These are phyloP conservation scores for Aspergillus glaucus DNA, from an alignment of 2,329 filamentous ascomycete genomes.

Conservation along the genomic window DNA sequence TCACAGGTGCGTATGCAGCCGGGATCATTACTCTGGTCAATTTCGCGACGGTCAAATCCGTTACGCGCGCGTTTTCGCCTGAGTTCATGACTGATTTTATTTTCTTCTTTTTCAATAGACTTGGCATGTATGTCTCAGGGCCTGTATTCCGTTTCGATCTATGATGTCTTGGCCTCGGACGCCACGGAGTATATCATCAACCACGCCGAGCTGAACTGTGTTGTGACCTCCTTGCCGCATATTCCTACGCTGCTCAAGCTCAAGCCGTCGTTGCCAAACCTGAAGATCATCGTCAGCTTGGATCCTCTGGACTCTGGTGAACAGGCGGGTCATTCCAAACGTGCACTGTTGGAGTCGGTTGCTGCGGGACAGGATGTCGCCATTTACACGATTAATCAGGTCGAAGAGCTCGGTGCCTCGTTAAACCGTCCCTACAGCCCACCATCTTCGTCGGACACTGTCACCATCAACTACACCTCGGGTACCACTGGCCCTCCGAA, in stretches of 20 bases:
- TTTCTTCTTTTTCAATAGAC: slow-evolving; percentile 47
- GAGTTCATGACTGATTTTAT: neutral
- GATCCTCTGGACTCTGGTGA: slow-evolving; percentile 80
- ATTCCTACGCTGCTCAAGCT: slow-evolving; percentile 77
- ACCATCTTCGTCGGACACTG: slow-evolving; percentile 66
- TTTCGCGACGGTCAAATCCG: neutral
- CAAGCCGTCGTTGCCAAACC: slow-evolving; percentile 64
- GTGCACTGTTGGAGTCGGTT: slow-evolving; percentile 66
- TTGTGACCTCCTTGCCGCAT: slow-evolving; percentile 74
- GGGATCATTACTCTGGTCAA: neutral
- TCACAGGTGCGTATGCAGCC: slow-evolving; percentile 52
- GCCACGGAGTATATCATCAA: slow-evolving; percentile 94
- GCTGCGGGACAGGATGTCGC: slow-evolving; percentile 67
- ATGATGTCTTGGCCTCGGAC: slow-evolving; percentile 89
- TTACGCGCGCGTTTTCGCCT: neutral
- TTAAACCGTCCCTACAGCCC: slow-evolving; percentile 65
- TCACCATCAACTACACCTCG: slow-evolving; percentile 67
- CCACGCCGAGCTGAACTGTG: slow-evolving; percentile 68
- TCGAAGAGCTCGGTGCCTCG: slow-evolving; percentile 72
- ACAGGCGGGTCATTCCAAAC: slow-evolving; percentile 69
- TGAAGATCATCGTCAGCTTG: slow-evolving; percentile 84
- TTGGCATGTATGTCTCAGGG: slow-evolving; percentile 80
- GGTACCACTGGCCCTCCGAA: slow-evolving; percentile 60
- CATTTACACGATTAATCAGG: slow-evolving; percentile 71
- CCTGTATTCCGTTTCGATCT: slow-evolving; percentile 85